Evolutionary conservation across 495 filamentous ascomycete species (phyloP).

Genomic region (Xylaria cubensis): DNA sequence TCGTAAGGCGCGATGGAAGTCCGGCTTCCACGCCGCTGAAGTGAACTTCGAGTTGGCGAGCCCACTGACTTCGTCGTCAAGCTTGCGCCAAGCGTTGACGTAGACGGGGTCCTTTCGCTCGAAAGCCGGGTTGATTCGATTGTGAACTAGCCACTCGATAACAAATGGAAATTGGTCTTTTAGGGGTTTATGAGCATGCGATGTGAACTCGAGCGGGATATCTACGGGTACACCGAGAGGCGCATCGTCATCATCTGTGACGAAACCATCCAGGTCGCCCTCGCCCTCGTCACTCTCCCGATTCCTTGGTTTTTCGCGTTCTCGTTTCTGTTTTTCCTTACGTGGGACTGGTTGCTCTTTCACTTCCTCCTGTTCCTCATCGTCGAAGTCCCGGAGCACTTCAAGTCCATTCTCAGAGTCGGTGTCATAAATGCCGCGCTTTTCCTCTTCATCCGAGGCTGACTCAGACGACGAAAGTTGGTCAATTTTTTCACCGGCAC

Average conservation of each 20-base stretch:
- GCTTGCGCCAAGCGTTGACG: constrained; percentile 71
- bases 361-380: constrained; percentile 49
- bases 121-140: constrained; percentile 78
- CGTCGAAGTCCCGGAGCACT: constrained; percentile 53
- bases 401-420: constrained; percentile 44
- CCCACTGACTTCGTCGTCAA: constrained; percentile 73
- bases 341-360: constrained; percentile 18
- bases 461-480: constrained; percentile 46
- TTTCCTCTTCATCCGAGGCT: constrained; percentile 42
- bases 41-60: constrained; percentile 73
- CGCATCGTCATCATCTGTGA: constrained; percentile 69
- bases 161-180: constrained; percentile 80
- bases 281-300: constrained; percentile 62
- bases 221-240: constrained; percentile 67
- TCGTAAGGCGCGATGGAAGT: constrained; percentile 70
- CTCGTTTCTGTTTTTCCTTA: constrained; percentile 29
- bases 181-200: constrained; percentile 67
- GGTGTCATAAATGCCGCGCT: constrained; percentile 49
- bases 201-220: constrained; percentile 76
- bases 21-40: constrained; percentile 73
- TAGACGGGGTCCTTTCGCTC: constrained; percentile 69
- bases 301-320: constrained; percentile 43
- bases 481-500: constrained; percentile 61
- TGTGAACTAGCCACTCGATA: constrained; percentile 81
- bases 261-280: constrained; percentile 72